Evolutionary conservation across 2,329 filamentous ascomycete genomes (phyloP).

Genomic region (Talaromyces sp.): DNA sequence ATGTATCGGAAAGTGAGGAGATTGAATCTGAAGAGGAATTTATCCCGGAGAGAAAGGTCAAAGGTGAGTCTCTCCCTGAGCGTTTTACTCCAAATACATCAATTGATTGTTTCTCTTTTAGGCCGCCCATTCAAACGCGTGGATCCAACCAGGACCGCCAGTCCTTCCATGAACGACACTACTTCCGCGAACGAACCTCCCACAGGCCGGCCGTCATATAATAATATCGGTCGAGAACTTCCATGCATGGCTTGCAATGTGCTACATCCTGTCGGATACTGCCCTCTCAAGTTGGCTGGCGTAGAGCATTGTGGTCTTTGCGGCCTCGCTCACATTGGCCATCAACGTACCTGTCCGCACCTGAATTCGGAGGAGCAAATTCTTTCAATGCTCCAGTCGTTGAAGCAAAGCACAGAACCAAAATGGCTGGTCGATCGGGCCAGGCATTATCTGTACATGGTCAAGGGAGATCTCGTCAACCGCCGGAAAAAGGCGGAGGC

Average conservation of each 20-base stretch:
- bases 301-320: conserved; percentile 61
- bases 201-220: not conserved
- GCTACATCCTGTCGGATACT: conserved; percentile 54
- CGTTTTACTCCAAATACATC: not conserved
- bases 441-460: conserved; percentile 51
- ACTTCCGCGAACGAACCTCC: conserved; percentile 3
- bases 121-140: conserved; percentile 37
- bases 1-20: conserved; percentile 17
- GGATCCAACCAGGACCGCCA: conserved; percentile 13
- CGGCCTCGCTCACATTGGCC: conserved; percentile 57
- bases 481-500: conserved; percentile 38
- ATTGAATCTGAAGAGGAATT: conserved; percentile 17
- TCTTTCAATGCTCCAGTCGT: conserved; percentile 56
- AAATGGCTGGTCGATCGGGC: conserved; percentile 50
- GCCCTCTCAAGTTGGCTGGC: conserved; percentile 55
- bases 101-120: conserved; percentile 11
- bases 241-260: conserved; percentile 52
- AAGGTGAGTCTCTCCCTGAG: conserved; percentile 15
- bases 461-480: conserved; percentile 53
- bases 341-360: conserved; percentile 55
- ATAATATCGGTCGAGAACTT: not conserved
- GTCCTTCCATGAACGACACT: conserved; percentile 15
- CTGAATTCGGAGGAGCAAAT: conserved; percentile 60
- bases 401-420: conserved; percentile 56
- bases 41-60: conserved; percentile 21